Base-by-base conservation (phyloP, 2,329 filamentous ascomycete species). In the Onygenales sp. region DNA sequence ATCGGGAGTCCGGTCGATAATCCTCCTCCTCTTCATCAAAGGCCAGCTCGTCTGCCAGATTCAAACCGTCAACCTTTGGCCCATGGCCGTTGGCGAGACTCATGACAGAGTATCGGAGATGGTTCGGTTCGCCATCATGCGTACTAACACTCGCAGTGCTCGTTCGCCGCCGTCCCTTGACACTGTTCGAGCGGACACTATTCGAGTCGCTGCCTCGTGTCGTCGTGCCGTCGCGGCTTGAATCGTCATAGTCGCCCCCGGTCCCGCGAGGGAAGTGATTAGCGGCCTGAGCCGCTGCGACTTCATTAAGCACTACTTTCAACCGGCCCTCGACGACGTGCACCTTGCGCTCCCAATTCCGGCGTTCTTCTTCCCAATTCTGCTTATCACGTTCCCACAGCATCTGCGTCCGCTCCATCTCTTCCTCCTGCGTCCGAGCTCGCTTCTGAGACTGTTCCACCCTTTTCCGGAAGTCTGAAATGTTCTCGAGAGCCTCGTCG, bases 271-370 rank as follows among this genome's bases (percentile, higher is more conserved):
- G 58, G 27, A 64, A 62, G 27, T 61, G 58, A 10, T 62, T 60
- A 32, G 64, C 63, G 54, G 67, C 65, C 27, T 75, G 5, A 54
- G 64, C 57, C 56, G 66, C 52, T 55, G 72, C 83, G 49, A 98
- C 81, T 69, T 97, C 93, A 39, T 92, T 88, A 44, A 98, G 76
- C 9, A 98, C 80, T 9, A 82, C 78, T 66, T 92, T 93, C 52
- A 98, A 70, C 39, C 92, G 84, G 33, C 80, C 87, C 71, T 98
- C 93, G 2, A 90, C 87, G n/a, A 96, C 80, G 67, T 97, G 91
- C 11, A 95, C 74, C 61, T 87, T 89, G 53, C 88, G 84, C 68
- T 98, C 92, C 56, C 88, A 79, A 53, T 82, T 86, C 52, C 91
- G 84, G 62, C 83, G 86, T 66, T 95, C 90, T 46, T 86, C 83